phyloP scores from a whole-genome alignment of 805 yeast species.

The Monosporozyma siamensis region DNA sequence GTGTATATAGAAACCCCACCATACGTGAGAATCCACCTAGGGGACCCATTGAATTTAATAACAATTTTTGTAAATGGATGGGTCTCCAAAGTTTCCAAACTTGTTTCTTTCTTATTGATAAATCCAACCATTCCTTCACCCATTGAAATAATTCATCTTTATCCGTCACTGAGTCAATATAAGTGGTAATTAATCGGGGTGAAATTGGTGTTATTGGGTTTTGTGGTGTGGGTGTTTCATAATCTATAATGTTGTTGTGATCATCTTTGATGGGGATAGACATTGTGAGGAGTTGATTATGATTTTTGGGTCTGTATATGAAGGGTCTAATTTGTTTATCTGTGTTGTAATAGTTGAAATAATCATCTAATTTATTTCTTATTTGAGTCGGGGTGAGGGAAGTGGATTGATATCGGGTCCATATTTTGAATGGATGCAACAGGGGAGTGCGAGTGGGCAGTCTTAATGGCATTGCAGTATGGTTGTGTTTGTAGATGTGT shows the following conservation, averaged over 20 bases:
- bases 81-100: conserved; percentile 21
- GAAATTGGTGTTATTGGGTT: conserved; percentile 27
- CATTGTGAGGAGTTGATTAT: conserved; percentile 31
- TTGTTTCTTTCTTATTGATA: conserved; percentile 19
- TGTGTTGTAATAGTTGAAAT: conserved; percentile 30
- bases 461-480: not conserved
- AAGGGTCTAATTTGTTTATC: conserved; percentile 29
- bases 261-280: conserved; percentile 29
- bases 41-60: conserved; percentile 19
- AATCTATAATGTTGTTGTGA: conserved; percentile 15
- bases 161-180: conserved; percentile 14
- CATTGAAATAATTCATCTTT: conserved; percentile 8
- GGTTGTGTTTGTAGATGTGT: too few species aligned
- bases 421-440: not conserved
- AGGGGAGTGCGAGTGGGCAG: not conserved
- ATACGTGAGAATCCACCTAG: conserved; percentile 18
- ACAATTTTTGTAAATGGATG: conserved; percentile 18
- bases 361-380: conserved; percentile 19
- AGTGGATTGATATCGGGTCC: conserved; percentile 1
- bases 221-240: conserved; percentile 17
- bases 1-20: conserved; percentile 15
- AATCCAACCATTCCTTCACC: conserved; percentile 20
- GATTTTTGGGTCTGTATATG: conserved; percentile 35
- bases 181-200: conserved; percentile 17
- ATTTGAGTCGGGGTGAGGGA: conserved; percentile 17